Base-by-base conservation (phyloP, 257 asterid species). In the Solanum gracilifrons region DNA sequence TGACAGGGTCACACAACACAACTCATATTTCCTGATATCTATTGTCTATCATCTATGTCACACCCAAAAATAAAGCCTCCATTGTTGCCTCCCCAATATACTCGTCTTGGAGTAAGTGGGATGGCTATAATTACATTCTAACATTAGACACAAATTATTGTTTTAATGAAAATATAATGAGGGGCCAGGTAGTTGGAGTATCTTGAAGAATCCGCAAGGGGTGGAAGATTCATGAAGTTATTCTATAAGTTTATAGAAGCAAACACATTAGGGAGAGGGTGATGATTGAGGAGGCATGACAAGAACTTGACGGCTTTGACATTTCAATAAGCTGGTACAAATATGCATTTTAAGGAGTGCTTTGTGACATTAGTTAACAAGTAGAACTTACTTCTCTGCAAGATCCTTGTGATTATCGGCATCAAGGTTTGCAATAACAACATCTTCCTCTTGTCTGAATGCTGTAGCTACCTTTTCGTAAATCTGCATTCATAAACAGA, bases 381-480 rank as follows among this genome's bases (percentile, higher is more conserved):
- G 71, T 82, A 31, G 43, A 82, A 90, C 98, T 93, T 89, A 97
- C 99, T 93, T 95, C 91, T 95, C 97, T 51, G 89, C 99, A 43
- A 94, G 90, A 88, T 93, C 98, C 93, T 91, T 95, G 93, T 94
- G 82, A 48, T 92, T 92, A 91, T 97, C 99, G 71, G 99, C 98
- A 85, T 97, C 99, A 75, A 94, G 90, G 87, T 94, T 97, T 21
- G 99, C 98, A 82, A 97, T 95, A 90, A 95, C 96, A 87, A 95
- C 99, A 88, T 90, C 91, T 36, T 92, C 97, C 79, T 97, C 99
- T 80, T 77, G 88, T 88, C 91, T 91, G 89, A 97, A 95, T n/a
- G 95, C 96, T 37, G 96, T 68, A 86, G 98, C 98, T 83, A 97
- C 95, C 91, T 95, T 97, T 91, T 97, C 98, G 69, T 94, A 97